phyloP scores from a whole-genome alignment of 106 monocot species.

The Iris macrosiphon region DNA sequence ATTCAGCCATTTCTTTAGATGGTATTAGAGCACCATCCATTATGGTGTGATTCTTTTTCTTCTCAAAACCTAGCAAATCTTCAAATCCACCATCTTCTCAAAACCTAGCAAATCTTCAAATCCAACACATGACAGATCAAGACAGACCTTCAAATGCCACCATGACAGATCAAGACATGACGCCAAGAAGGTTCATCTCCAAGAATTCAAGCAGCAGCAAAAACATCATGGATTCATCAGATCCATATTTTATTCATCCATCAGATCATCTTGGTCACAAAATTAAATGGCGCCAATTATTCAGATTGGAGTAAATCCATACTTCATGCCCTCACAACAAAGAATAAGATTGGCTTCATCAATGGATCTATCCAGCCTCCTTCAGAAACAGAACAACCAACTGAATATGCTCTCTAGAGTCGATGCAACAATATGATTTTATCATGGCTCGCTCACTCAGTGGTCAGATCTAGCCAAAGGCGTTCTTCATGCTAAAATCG shows the following conservation, averaged over 20 bases:
- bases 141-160: not conserved
- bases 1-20: not conserved
- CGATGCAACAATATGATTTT: not conserved
- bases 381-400: not conserved
- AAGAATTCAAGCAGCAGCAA: not conserved
- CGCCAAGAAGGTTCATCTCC: not conserved
- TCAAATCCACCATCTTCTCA: not conserved
- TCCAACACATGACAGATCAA: not conserved
- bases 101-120: not conserved
- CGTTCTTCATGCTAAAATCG: not conserved
- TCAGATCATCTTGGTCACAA: not conserved
- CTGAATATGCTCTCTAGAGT: not conserved
- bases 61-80: not conserved
- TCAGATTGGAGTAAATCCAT: not conserved
- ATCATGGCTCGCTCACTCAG: slow-evolving; percentile 1
- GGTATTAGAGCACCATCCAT: not conserved
- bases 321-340: slow-evolving; percentile 2
- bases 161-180: not conserved
- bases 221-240: not conserved
- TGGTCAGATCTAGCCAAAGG: not conserved
- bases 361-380: not conserved
- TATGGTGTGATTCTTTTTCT: not conserved
- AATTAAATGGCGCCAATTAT: not conserved
- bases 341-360: not conserved
- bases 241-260: not conserved